Percentiles rank a stretch among this genome's conserved stretches.
Evolutionary conservation across 805 yeast species (phyloP).

Genomic region (Yarrowia yakushimensis): DNA sequence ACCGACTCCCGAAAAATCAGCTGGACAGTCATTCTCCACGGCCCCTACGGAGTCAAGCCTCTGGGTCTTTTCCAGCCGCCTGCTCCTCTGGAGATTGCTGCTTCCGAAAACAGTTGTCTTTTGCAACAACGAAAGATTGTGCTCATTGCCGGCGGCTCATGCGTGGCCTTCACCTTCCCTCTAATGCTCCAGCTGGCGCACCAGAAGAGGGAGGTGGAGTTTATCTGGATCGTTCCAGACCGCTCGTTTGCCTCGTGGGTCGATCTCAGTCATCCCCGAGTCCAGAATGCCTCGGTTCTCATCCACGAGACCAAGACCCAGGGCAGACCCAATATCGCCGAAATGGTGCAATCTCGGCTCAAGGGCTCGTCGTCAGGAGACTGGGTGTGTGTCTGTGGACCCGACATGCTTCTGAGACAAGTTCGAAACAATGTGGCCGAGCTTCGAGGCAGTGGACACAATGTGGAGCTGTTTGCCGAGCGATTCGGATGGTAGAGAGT

Average conservation of each 20-base stretch:
- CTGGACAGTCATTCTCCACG: conserved; percentile 29
- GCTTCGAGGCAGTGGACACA: conserved; percentile 32
- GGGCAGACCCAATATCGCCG: conserved; percentile 35
- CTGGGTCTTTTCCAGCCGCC: conserved; percentile 23
- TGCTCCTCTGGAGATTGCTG: not conserved
- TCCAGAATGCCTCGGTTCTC: conserved; percentile 4
- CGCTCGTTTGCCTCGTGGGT: conserved; percentile 34
- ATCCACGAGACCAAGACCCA: conserved; percentile 32
- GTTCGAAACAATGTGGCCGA: conserved; percentile 34
- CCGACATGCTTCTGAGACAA: conserved; percentile 35
- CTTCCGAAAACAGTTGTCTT: conserved; percentile 28
- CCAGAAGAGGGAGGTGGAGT: conserved; percentile 30
- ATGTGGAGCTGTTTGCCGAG: conserved; percentile 34
- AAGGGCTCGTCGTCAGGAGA: not conserved
- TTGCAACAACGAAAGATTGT: conserved; percentile 31
- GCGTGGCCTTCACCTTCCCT: conserved; percentile 37
- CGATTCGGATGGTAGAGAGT: conserved; percentile 36
- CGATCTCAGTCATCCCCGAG: conserved; percentile 30
- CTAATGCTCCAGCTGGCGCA: conserved; percentile 26
- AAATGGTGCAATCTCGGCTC: conserved; percentile 29
- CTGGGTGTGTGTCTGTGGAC: conserved; percentile 37
- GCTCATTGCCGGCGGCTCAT: conserved; percentile 38
- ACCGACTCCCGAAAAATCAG: not conserved
- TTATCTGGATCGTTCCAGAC: conserved; percentile 37
- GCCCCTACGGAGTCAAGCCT: conserved; percentile 33